Conservation (phyloP, 2,329 filamentous ascomycete genomes). For the Aspergillus ruber region DNA sequence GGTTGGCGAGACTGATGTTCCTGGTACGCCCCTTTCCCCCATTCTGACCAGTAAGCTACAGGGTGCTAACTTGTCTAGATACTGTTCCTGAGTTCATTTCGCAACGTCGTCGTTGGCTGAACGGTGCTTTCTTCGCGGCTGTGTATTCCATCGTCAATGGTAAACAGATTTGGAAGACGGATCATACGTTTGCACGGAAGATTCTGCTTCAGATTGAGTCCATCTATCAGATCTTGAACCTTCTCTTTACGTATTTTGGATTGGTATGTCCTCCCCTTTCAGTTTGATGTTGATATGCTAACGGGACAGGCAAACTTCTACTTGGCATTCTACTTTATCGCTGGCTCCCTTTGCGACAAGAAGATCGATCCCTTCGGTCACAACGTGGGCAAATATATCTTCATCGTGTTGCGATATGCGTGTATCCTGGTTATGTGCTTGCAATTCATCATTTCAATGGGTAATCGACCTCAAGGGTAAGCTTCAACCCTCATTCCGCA, state of each 20-base stretch:
- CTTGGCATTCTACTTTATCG: constrained; percentile 96
- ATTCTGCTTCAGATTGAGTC: constrained; percentile 91
- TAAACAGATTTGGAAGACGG: constrained; percentile 84
- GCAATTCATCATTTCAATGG: constrained; percentile 94
- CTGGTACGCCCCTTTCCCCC: constrained; percentile 50
- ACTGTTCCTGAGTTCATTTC: constrained; percentile 94
- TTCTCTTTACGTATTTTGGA: constrained; percentile 96
- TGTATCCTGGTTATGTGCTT: constrained; percentile 83
- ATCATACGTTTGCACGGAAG: constrained; percentile 85
- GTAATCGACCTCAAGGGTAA: constrained; percentile 85
- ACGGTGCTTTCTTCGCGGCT: constrained; percentile 96
- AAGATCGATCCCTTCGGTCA: constrained; percentile 86
- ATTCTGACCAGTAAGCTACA: neutral
- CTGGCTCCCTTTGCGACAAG: constrained; percentile 75
- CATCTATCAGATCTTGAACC: constrained; percentile 84
- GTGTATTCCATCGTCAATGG: constrained; percentile 97
- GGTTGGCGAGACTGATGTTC: constrained; percentile 95
- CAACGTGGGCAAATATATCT: constrained; percentile 75
- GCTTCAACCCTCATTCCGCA: constrained; percentile 7
- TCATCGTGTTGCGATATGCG: constrained; percentile 75
- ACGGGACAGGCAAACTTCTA: constrained; percentile 77
- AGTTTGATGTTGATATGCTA: constrained; percentile 4
- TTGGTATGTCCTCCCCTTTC: constrained; percentile 43
- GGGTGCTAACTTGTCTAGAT: constrained; percentile 48
- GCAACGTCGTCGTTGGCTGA: constrained; percentile 92